phyloP scores from a whole-genome alignment of 2,329 filamentous ascomycete genomes.

The Colletotrichum sp. region DNA sequence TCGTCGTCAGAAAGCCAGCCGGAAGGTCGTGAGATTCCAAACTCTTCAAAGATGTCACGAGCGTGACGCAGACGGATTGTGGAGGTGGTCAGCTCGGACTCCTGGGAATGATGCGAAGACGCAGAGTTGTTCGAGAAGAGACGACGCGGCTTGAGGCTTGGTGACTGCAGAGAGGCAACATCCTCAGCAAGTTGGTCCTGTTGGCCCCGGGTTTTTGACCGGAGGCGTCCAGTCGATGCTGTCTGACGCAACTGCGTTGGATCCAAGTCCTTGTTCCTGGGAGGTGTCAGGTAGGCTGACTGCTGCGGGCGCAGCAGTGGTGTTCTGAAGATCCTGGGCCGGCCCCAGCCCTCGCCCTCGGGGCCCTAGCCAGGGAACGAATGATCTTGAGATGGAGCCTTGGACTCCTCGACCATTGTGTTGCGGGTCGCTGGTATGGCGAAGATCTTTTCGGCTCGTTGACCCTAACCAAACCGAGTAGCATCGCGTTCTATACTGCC shows the following conservation, averaged over 20 bases:
- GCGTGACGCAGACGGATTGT: constrained; percentile 45
- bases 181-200: background rate
- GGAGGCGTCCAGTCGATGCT: constrained; percentile 11
- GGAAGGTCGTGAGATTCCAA: constrained; percentile 49
- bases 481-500: constrained; percentile 27
- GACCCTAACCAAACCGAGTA: constrained; percentile 24
- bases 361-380: constrained; percentile 9
- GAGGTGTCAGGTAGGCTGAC: background rate
- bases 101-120: constrained; percentile 18
- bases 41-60: constrained; percentile 51
- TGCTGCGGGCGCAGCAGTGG: background rate
- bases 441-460: constrained; percentile 16
- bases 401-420: constrained; percentile 7
- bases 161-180: background rate
- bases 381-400: constrained; percentile 6
- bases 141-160: background rate
- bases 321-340: background rate
- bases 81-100: constrained; percentile 34
- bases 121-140: constrained; percentile 12
- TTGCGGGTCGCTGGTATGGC: constrained; percentile 23
- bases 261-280: background rate
- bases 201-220: background rate
- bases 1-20: constrained; percentile 52
- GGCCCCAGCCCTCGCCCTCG: background rate
- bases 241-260: background rate